phyloP scores from a whole-genome alignment of 1,284 basidiomycete species.

The Rhodotorula sp. region DNA sequence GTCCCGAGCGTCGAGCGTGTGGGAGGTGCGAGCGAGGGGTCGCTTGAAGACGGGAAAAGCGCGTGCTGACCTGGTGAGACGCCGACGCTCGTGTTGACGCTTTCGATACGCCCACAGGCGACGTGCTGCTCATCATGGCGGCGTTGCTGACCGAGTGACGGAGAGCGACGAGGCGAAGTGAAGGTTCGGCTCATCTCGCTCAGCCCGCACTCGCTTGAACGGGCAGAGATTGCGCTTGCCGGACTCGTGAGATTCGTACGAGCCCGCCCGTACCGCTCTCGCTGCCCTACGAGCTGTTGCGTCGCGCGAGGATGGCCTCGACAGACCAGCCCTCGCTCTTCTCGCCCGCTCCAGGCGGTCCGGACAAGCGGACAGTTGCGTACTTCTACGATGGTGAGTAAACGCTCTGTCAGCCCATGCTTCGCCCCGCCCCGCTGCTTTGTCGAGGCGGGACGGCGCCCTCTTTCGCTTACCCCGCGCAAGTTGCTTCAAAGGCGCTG shows the following conservation, averaged over 20 bases:
- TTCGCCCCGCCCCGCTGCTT: background rate
- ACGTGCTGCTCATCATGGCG: background rate
- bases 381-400: slow-evolving; percentile 40
- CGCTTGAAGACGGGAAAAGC: background rate
- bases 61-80: background rate
- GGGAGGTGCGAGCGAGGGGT: background rate
- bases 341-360: slow-evolving; percentile 10
- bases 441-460: background rate
- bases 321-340: slow-evolving; percentile 3
- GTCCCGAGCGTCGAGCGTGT: background rate
- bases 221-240: too few species aligned
- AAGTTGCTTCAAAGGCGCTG: background rate
- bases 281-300: background rate
- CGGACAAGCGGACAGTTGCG: slow-evolving; percentile 32
- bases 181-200: too few species aligned
- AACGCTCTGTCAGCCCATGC: background rate
- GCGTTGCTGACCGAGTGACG: background rate
- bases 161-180: too few species aligned
- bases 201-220: too few species aligned
- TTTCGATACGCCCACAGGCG: too few species aligned
- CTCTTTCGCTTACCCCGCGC: background rate
- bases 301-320: background rate
- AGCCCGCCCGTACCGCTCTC: too few species aligned
- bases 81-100: slow-evolving; percentile 1
- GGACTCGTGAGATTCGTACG: too few species aligned